Base-by-base conservation (phyloP, 352 stramenopile species). In the Albugo candida region DNA sequence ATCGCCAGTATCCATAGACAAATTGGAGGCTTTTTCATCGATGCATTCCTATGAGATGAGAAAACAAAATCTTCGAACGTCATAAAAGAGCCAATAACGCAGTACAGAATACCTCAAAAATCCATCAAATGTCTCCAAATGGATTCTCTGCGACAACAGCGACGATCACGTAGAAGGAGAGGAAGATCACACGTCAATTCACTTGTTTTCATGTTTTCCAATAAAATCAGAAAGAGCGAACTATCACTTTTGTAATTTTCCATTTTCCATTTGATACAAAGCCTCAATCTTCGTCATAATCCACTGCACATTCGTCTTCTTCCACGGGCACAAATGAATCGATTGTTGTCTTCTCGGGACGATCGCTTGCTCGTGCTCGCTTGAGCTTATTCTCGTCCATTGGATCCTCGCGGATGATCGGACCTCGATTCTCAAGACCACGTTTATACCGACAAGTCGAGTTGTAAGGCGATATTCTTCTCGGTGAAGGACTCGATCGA, bases 281-380 rank as follows among this genome's bases (percentile, higher is more conserved):
- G 38, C 38, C 20, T 43, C 38, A 43, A 49, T 85, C 71, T 63
- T 86, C 73, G 52, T 85, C 74, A 48, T 83, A 86, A 59, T 86
- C 74, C 46, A 86, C 74, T 55, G 73, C 65, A 56, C 69, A 73
- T 57, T 83, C 74, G 60, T 86, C 71, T 54, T 83, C 75, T 46
- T 77, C 69, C 41, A 70, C 69, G 24, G 24, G 24, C 24, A 31
- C 24, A 31, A 31, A 31, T 3, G n/a, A n/a, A n/a, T n/a, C n/a
- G n/a, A n/a, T n/a, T n/a, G 8, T 31, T 31, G 3, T 3, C 24
- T 3, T 31, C 24, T 31, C 24, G 8, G 8, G 3, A 8, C 24
- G 8, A 34, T 16, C 45, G 43, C 17, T 43, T 50, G 2, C 16
- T 47, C 42, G 51, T 6, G 13, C 3, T 10, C 38, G 38, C 38